phyloP scores from a whole-genome alignment of 106 monocot genomes.

The Dendrobium nobile region DNA sequence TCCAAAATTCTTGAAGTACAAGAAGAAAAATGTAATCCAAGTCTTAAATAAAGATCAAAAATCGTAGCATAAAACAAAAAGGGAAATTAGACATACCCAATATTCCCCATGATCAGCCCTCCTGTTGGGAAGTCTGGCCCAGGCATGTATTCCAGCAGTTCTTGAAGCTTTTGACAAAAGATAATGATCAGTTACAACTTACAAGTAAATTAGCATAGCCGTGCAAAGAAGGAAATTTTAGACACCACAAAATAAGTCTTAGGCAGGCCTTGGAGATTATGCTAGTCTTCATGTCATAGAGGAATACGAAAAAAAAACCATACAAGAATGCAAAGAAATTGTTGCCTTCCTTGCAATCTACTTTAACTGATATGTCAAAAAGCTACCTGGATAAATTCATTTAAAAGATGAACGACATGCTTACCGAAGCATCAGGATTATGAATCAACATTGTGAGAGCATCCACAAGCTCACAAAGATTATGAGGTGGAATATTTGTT shows the following conservation, averaged over 20 bases:
- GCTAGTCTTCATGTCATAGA: background rate
- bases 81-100: constrained; percentile 44
- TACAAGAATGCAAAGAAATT: no score
- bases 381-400: background rate
- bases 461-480: constrained; percentile 95
- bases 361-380: background rate
- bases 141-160: constrained; percentile 96
- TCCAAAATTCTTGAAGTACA: constrained; percentile 62
- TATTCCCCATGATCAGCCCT: constrained; percentile 90
- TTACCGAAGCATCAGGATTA: constrained; percentile 94
- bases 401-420: background rate
- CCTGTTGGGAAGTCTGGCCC: constrained; percentile 99
- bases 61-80: background rate
- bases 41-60: constrained; percentile 5
- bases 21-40: background rate
- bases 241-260: background rate
- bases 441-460: constrained; percentile 72
- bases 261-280: background rate
- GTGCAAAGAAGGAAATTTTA: background rate
- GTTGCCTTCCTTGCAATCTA: background rate
- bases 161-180: constrained; percentile 62
- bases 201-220: background rate
- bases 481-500: constrained; percentile 98
- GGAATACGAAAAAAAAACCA: background rate
- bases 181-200: background rate